Evolutionary conservation across 148 eudicot species (phyloP).

Genomic region (Rhododendron simsii): DNA sequence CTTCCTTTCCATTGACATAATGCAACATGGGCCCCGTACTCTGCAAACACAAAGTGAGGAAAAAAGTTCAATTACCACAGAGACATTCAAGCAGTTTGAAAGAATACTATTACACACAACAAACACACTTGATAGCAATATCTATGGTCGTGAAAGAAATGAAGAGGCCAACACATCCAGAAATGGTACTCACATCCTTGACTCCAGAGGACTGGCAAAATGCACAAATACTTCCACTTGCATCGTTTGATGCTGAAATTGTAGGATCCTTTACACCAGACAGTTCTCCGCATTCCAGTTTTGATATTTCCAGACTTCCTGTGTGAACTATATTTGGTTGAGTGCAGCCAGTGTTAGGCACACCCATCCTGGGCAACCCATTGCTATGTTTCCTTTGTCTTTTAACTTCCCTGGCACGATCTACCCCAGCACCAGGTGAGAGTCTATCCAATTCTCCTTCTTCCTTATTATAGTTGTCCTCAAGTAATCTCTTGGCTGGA

Average conservation of each 20-base stretch:
- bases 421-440: not conserved
- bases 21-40: conserved; percentile 66
- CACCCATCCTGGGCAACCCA: conserved; percentile 12
- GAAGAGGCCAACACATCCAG: not conserved
- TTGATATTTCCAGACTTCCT: conserved; percentile 13
- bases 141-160: not conserved
- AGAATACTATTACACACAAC: not conserved
- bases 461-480: conserved; percentile 19
- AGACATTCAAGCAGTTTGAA: not conserved
- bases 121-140: not conserved
- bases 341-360: conserved; percentile 8
- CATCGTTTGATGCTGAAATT: conserved; percentile 11
- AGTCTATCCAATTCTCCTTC: conserved; percentile 7
- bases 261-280: conserved; percentile 14
- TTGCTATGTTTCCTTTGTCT: conserved; percentile 45
- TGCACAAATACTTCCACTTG: conserved; percentile 43
- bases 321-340: conserved; percentile 12
- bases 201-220: conserved; percentile 62
- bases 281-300: conserved; percentile 19
- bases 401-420: conserved; percentile 26
- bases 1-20: conserved; percentile 66
- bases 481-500: conserved; percentile 22
- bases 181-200: conserved; percentile 33
- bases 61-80: not conserved
- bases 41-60: conserved; percentile 29